Percentiles rank a stretch among this genome's conserved stretches.
Evolutionary conservation across 2,329 filamentous ascomycete species (phyloP).

Genomic region (Neofusicoccum sp.): DNA sequence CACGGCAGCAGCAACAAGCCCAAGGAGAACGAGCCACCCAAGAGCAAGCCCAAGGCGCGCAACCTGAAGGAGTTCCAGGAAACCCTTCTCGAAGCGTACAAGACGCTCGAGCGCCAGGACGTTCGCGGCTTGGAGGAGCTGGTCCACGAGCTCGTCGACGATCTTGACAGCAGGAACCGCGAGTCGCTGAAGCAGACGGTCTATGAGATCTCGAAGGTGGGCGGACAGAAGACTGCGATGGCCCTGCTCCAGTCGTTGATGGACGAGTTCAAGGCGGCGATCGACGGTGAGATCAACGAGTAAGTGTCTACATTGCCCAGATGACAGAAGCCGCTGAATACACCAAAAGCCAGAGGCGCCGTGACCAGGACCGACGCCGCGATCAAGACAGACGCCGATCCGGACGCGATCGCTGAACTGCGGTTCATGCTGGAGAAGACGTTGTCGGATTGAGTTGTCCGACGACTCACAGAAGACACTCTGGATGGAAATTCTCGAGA

Average conservation of each 20-base stretch:
- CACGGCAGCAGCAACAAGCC: not conserved
- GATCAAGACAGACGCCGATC: too few relatives aligned
- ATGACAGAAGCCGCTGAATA: not conserved
- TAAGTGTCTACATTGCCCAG: not conserved
- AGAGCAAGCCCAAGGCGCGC: not conserved
- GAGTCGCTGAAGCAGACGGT: not conserved
- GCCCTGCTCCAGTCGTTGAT: conserved; percentile 1
- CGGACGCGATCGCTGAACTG: too few relatives aligned
- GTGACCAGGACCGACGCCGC: not conserved
- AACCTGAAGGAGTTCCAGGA: conserved; percentile 10
- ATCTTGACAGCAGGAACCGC: not conserved
- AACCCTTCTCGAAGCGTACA: not conserved
- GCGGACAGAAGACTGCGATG: conserved; percentile 1
- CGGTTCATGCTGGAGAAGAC: too few relatives aligned
- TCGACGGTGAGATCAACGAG: conserved; percentile 1
- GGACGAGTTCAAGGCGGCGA: conserved; percentile 6
- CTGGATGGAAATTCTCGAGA: too few relatives aligned
- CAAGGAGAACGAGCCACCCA: not conserved
- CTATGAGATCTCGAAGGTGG: not conserved
- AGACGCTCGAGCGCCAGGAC: not conserved
- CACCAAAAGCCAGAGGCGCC: not conserved
- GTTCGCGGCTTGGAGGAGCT: not conserved
- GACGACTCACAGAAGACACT: too few relatives aligned
- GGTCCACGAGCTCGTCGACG: not conserved
- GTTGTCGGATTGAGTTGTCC: too few relatives aligned